Evolutionary conservation across 1,284 basidiomycete genomes (phyloP).

Genomic region (Abortiporus biennis): DNA sequence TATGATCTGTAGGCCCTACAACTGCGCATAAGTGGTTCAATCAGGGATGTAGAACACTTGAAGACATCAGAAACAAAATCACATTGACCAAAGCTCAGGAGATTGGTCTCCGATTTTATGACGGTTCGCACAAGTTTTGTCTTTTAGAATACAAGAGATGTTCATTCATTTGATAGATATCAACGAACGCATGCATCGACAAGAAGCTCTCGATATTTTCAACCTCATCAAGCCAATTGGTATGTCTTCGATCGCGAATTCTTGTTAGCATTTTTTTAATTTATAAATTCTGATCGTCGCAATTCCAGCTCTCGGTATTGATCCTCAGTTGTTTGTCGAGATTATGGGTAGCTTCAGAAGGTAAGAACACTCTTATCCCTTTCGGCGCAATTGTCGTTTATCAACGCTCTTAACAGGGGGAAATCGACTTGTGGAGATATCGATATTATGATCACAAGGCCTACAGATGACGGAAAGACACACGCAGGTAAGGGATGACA

Average conservation of each 20-base stretch:
- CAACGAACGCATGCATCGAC: slow-evolving; percentile 77
- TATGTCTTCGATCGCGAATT: slow-evolving; percentile 20
- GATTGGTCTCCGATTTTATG: slow-evolving; percentile 75
- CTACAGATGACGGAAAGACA: slow-evolving; percentile 62
- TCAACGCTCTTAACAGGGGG: slow-evolving; percentile 39
- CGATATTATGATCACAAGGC: slow-evolving; percentile 81
- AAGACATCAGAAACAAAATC: slow-evolving; percentile 63
- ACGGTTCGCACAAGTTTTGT: slow-evolving; percentile 40
- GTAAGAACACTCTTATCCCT: slow-evolving; percentile 27
- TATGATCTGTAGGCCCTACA: slow-evolving; percentile 37
- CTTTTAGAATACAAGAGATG: not conserved
- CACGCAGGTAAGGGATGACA: slow-evolving; percentile 51
- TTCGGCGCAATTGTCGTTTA: slow-evolving; percentile 1
- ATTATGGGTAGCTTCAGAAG: slow-evolving; percentile 90
- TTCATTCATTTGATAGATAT: slow-evolving; percentile 43
- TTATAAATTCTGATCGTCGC: no score
- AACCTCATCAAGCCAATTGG: slow-evolving; percentile 66
- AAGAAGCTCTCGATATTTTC: slow-evolving; percentile 72
- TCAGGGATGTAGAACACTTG: slow-evolving; percentile 72
- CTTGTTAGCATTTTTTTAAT: not conserved
- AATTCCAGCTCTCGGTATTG: slow-evolving; percentile 63
- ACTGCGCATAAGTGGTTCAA: slow-evolving; percentile 71
- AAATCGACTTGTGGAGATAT: slow-evolving; percentile 82
- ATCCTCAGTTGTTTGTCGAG: slow-evolving; percentile 67
- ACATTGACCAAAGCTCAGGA: slow-evolving; percentile 61